phyloP scores from a whole-genome alignment of 1,284 basidiomycete species.

The Blastosporella zonata region DNA sequence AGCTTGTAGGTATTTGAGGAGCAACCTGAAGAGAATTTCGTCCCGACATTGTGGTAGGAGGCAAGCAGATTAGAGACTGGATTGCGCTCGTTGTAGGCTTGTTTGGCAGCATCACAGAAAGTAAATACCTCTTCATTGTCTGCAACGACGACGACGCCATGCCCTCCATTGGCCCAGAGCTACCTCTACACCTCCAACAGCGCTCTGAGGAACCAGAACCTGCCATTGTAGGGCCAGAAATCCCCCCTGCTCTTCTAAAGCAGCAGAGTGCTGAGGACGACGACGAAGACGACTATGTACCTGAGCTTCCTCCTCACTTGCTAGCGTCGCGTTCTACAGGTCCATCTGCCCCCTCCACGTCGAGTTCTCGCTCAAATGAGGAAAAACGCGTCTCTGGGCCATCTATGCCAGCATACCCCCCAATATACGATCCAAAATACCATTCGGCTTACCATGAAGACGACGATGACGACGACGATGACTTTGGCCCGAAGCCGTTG shows the following conservation, averaged over 20 bases:
- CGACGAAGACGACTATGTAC: constrained; percentile 59
- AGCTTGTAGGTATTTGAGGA: constrained; percentile 30
- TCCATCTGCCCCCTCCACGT: constrained; percentile 19
- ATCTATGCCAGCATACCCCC: constrained; percentile 31
- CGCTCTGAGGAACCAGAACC: constrained; percentile 20
- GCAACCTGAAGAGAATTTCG: constrained; percentile 34
- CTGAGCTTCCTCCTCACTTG: constrained; percentile 62
- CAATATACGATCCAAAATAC: constrained; percentile 31
- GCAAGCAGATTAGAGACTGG: not conserved
- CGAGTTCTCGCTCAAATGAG: constrained; percentile 28
- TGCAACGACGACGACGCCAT: constrained; percentile 24
- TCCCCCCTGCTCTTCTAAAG: constrained; percentile 25
- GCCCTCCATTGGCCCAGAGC: constrained; percentile 50
- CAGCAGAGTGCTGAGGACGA: constrained; percentile 26
- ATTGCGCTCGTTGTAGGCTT: constrained; percentile 1
- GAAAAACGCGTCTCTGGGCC: constrained; percentile 31
- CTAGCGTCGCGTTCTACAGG: constrained; percentile 23
- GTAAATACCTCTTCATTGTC: constrained; percentile 9
- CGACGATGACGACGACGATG: constrained; percentile 70
- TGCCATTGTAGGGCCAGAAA: constrained; percentile 26
- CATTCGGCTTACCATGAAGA: constrained; percentile 40
- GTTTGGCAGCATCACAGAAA: constrained; percentile 11
- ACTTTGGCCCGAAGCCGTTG: constrained; percentile 70
- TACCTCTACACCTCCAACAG: constrained; percentile 40
- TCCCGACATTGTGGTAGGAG: constrained; percentile 24